phyloP scores from a whole-genome alignment of 176 grass and related monocot species.

The maize (Zea mays) region Zm-B73-REFERENCE-NAM-5.0 NC_050102.1:167683001-167683500 shows the following conservation, averaged over 20 bases:
- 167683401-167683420: slow-evolving; percentile 22
- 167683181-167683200: slow-evolving; percentile 40
- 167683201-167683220: slow-evolving; percentile 55
- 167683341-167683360: slow-evolving; percentile 65
- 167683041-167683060: slow-evolving; percentile 15
- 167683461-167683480: slow-evolving; percentile 60
- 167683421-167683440: slow-evolving; percentile 21
- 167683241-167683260: slow-evolving; percentile 60
- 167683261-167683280: slow-evolving; percentile 61
- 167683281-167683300: slow-evolving; percentile 50
- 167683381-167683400: slow-evolving; percentile 23
- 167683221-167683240: slow-evolving; percentile 84
- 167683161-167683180: slow-evolving; percentile 34
- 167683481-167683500: slow-evolving; percentile 71
- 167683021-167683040: slow-evolving; percentile 35
- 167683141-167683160: slow-evolving; percentile 31
- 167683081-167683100: slow-evolving; percentile 52
- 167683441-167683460: slow-evolving; percentile 48
- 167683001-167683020: slow-evolving; percentile 29
- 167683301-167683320: slow-evolving; percentile 61
- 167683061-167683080: slow-evolving; percentile 39
- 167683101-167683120: slow-evolving; percentile 65
- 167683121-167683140: slow-evolving; percentile 49
- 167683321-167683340: slow-evolving; percentile 44
- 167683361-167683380: slow-evolving; percentile 40